Conservation (phyloP, 805 yeast genomes). For the Maudiozyma pseudohumilis region DNA sequence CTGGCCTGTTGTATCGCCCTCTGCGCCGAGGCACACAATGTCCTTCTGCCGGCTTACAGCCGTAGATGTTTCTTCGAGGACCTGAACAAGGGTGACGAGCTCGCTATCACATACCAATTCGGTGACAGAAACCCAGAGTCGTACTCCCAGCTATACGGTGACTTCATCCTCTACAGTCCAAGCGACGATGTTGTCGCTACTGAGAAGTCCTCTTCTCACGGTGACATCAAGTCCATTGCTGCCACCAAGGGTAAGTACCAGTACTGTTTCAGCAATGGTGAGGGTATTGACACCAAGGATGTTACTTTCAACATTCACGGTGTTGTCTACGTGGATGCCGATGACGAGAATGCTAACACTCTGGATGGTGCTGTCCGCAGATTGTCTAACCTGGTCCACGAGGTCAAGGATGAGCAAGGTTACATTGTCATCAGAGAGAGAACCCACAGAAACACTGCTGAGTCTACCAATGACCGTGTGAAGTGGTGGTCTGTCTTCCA, state of each 20-base stretch:
- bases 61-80: conserved; percentile 82
- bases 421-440: conserved; percentile 94
- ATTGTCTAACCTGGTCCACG: conserved; percentile 65
- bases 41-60: conserved; percentile 71
- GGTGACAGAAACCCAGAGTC: conserved; percentile 78
- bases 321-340: conserved; percentile 72
- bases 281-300: conserved; percentile 65
- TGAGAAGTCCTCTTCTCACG: conserved; percentile 58
- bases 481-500: conserved; percentile 98
- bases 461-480: conserved; percentile 90
- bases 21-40: conserved; percentile 57
- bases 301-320: conserved; percentile 95
- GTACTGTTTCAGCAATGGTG: conserved; percentile 89
- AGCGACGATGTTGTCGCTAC: conserved; percentile 37
- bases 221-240: conserved; percentile 64
- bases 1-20: conserved; percentile 6
- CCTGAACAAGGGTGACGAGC: conserved; percentile 72
- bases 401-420: conserved; percentile 82
- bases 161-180: conserved; percentile 52
- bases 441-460: conserved; percentile 97
- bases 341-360: conserved; percentile 64
- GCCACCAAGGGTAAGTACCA: conserved; percentile 60
- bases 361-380: conserved; percentile 76
- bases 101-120: conserved; percentile 84
- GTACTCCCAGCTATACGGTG: conserved; percentile 54